Conservation (phyloP, 768 basidiomycete species). For the Hortiboletus flavorubellus region DNA sequence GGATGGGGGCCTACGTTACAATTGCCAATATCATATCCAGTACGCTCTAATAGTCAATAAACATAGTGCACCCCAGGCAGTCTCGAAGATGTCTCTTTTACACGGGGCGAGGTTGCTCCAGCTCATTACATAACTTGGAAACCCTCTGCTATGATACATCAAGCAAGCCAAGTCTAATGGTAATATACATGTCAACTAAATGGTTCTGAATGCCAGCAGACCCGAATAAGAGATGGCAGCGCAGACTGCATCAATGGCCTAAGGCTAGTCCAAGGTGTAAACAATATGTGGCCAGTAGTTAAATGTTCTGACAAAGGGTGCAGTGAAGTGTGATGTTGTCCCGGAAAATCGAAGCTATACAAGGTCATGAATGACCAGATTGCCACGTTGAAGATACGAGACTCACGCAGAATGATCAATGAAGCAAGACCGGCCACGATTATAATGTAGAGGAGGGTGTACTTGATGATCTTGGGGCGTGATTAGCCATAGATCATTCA, state of each 20-base stretch:
- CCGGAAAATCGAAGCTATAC: constrained; percentile 75
- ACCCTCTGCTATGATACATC: constrained; percentile 30
- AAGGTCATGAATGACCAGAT: constrained; percentile 13
- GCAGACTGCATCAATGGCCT: not conserved
- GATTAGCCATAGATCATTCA: constrained; percentile 4
- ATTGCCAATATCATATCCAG: not conserved
- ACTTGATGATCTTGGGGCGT: constrained; percentile 68
- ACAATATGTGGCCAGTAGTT: constrained; percentile 37
- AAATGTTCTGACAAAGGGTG: constrained; percentile 83
- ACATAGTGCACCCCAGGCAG: not conserved
- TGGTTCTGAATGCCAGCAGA: constrained; percentile 20
- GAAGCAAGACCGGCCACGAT: constrained; percentile 77
- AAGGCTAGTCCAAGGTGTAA: constrained; percentile 10
- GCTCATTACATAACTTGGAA: constrained; percentile 11
- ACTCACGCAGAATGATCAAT: constrained; percentile 79
- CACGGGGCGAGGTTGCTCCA: not conserved
- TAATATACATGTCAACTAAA: constrained; percentile 27
- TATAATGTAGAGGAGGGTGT: constrained; percentile 76
- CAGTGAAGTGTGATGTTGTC: constrained; percentile 74
- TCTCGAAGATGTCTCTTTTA: not conserved
- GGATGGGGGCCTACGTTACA: not conserved
- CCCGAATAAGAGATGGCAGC: constrained; percentile 8
- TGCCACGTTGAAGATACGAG: not conserved
- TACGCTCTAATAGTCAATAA: not conserved
- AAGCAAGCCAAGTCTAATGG: constrained; percentile 19